Evolutionary conservation across 257 asterid genomes (phyloP), one percentile per base, ranked within the genome.

Genomic region (Penstemon newberryi): DNA sequence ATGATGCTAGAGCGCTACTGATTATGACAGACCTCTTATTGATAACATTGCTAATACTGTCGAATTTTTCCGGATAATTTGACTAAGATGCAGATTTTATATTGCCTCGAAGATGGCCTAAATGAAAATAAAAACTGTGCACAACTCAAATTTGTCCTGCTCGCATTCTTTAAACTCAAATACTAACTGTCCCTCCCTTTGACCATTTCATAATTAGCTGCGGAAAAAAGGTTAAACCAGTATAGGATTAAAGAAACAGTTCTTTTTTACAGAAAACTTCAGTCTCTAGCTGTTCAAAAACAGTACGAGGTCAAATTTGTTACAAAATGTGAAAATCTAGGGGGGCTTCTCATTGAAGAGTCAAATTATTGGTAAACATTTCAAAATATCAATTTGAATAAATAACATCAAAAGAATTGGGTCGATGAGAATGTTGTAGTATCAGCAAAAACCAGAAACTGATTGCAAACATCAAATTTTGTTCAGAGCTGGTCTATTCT

Each of bases 81-180:
- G 53, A 47, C 42, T 55, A 67, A 43, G 58, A 55, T 56, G 45
- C 55, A 63, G 12, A 44, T 7, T 49, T 36, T 25, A 66, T 71
- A 33, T 37, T 54, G 71, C 63, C 44, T 65, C 57, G 15, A 52
- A 58, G 66, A 39, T 38, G 53, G 69, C 44, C 11, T 57, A 40
- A 68, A 25, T 25, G 33, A 73, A 60, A 38, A 39, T 10, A 63
- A 56, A 49, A 49, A 8, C 36, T 13, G n/a, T 7, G 47, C 52
- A 12, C 33, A 25, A 36, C 40, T 49, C 62, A 49, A 44, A 65
- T 60, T 5, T 50, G 4, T 52, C 62, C 60, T 13, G 66, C 8
- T 65, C 41, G 36, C 54, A 25, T 51, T 38, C 66, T 37, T 38
- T 63, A 11, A 60, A 54, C 18, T 45, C 52, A 58, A n/a, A 19